Percentiles rank a stretch among this genome's conserved stretches.
These are phyloP conservation scores for Lasiodiplodia sp. DNA, from an alignment of 2,329 filamentous ascomycete genomes.

Conservation along the genomic window DNA sequence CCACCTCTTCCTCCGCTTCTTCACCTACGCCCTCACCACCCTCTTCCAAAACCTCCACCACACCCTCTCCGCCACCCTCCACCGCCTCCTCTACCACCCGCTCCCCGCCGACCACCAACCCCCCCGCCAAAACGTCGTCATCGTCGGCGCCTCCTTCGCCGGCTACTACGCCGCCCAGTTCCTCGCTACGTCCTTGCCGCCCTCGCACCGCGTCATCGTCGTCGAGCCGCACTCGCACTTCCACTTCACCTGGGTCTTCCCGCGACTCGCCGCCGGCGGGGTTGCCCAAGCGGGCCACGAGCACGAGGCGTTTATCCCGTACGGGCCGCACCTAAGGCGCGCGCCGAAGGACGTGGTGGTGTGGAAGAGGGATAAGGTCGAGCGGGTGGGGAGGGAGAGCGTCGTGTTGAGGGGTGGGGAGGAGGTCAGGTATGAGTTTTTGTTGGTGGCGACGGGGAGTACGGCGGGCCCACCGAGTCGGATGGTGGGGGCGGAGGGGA, in stretches of 20 bases:
- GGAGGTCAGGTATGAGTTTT: background rate
- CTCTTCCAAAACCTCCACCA: constrained; percentile 30
- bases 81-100: constrained; percentile 27
- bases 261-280: constrained; percentile 62
- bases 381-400: constrained; percentile 52
- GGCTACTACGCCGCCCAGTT: constrained; percentile 59
- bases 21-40: constrained; percentile 28
- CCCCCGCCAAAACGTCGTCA: constrained; percentile 56
- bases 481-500: constrained; percentile 46
- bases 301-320: constrained; percentile 67
- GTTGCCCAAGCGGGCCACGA: constrained; percentile 54
- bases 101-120: background rate
- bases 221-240: constrained; percentile 68
- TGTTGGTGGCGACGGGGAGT: background rate
- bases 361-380: constrained; percentile 55
- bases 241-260: constrained; percentile 67
- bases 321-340: constrained; percentile 52
- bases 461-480: background rate
- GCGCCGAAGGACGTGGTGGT: constrained; percentile 45
- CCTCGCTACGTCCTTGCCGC: constrained; percentile 59
- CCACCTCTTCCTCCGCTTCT: constrained; percentile 1
- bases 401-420: background rate
- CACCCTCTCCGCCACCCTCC: constrained; percentile 6
- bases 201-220: constrained; percentile 62
- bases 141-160: constrained; percentile 66